Evolutionary conservation across 345 rosid species (phyloP).

Genomic region (Leavenworthia alabamica): DNA sequence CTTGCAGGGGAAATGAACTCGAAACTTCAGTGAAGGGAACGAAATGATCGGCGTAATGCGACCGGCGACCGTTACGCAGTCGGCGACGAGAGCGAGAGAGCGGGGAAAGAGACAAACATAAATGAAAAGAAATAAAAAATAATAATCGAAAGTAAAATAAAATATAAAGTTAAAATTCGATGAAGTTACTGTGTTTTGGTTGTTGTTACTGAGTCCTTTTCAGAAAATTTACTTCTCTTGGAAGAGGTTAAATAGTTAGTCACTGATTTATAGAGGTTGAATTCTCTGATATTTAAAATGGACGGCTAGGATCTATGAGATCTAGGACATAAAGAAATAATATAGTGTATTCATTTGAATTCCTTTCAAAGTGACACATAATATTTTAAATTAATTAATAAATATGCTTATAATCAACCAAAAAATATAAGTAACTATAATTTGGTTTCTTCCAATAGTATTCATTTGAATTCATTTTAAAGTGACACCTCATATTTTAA

Average conservation of each 20-base stretch:
- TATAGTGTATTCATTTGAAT: constrained; percentile 2
- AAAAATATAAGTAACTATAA: no score
- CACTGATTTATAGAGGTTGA: background rate
- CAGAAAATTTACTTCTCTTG: constrained; percentile 4
- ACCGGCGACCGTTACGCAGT: constrained; percentile 38
- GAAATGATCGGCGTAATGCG: constrained; percentile 29
- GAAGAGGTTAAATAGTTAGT: background rate
- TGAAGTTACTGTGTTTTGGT: constrained; percentile 9
- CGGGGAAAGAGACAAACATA: constrained; percentile 27
- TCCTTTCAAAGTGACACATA: no score
- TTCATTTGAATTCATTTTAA: background rate
- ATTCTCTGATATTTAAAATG: background rate
- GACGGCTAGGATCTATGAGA: background rate
- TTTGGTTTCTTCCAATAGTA: background rate
- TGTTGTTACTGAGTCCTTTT: constrained; percentile 19
- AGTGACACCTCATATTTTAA: background rate
- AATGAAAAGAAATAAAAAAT: background rate
- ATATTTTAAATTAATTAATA: no score
- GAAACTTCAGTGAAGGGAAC: constrained; percentile 9
- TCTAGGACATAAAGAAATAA: background rate
- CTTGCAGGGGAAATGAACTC: background rate
- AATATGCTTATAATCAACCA: no score
- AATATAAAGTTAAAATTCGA: background rate
- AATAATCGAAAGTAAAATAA: constrained; percentile 2
- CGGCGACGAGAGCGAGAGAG: constrained; percentile 39